Conservation (phyloP, 352 stramenopile genomes). For the Phytophthora rubi region DNA sequence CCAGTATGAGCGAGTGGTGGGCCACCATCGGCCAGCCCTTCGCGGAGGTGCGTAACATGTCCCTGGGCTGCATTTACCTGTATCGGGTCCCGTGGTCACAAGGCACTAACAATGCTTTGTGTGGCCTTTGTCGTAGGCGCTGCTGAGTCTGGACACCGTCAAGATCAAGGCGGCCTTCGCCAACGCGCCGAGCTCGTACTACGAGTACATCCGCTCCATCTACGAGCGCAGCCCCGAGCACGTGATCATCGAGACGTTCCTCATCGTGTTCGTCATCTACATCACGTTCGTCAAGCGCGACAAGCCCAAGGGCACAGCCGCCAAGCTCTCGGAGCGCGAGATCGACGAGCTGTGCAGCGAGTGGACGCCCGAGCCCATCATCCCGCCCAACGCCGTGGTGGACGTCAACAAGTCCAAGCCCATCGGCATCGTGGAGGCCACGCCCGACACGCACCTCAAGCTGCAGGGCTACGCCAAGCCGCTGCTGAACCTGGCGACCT, state of each 20-base stretch:
- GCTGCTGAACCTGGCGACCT: conserved; percentile 96
- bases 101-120: too few relatives aligned
- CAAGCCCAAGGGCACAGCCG: conserved; percentile 57
- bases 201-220: conserved; percentile 85
- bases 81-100: too few relatives aligned
- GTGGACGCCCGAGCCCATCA: conserved; percentile 89
- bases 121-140: conserved; percentile 36
- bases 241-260: conserved; percentile 97
- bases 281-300: conserved; percentile 91
- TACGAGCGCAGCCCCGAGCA: conserved; percentile 92
- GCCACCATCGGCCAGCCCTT: conserved; percentile 78
- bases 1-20: conserved; percentile 82
- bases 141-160: conserved; percentile 62
- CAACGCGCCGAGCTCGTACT: conserved; percentile 75
- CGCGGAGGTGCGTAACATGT: conserved; percentile 49
- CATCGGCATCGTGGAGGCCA: conserved; percentile 82
- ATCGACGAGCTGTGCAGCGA: conserved; percentile 92
- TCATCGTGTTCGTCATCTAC: conserved; percentile 97
- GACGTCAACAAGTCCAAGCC: conserved; percentile 49
- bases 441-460: conserved; percentile 82
- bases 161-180: conserved; percentile 69
- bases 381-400: conserved; percentile 53
- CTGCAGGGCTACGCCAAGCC: conserved; percentile 68
- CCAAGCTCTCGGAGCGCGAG: conserved; percentile 86
- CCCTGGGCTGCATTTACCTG: not conserved